Evolutionary conservation across 805 yeast species (phyloP), one percentile per base, ranked within the genome.

Genomic region (Spathaspora sp.): DNA sequence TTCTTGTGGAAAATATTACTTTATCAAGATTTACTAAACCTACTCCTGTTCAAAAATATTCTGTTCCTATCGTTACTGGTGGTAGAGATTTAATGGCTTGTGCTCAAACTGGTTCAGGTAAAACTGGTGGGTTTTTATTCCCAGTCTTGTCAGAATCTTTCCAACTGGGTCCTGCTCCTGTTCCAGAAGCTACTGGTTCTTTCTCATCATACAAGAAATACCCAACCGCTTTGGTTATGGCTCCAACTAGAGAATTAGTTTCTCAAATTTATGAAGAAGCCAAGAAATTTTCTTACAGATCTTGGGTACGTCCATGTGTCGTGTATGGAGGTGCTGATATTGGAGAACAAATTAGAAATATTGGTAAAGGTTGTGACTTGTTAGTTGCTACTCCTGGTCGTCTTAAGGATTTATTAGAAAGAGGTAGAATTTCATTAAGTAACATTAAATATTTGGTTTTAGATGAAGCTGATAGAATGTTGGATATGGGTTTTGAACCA

Each of bases 401-500:
- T 81, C 81, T 94, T 69, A 92, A 86, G 67, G 99, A 94, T 76
- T 80, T 94, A 73, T 77, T 94, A 60, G 97, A 92, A 77, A 89
- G 97, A 79, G 97, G 97, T 66, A 79, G 84, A 64, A 89, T 94
- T 62, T 91, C 97, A 44, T 80, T 94, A 67, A 80, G 83, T 59
- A 90, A 89, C 75, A 90, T 93, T 75, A 90, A 88, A 72, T 94
- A 89, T 75, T 82, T 94, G 70, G 97, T 94, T 49, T 81, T 94
- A 61, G 99, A 93, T 76, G 99, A 93, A 81, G 99, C 99, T 67
- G 99, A 94, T 77, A 89, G 99, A 80, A 94, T 94, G 99, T 85
- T 94, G 77, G 99, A 94, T 84, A 94, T 94, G 98, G 99, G 99
- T 82, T 94, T 94, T 78, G 99, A 94, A 80, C 97, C 97, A 59